These are phyloP conservation scores for Salicornia ramosissima DNA, from an alignment of 148 eudicot species.

Conservation along the genomic window DNA sequence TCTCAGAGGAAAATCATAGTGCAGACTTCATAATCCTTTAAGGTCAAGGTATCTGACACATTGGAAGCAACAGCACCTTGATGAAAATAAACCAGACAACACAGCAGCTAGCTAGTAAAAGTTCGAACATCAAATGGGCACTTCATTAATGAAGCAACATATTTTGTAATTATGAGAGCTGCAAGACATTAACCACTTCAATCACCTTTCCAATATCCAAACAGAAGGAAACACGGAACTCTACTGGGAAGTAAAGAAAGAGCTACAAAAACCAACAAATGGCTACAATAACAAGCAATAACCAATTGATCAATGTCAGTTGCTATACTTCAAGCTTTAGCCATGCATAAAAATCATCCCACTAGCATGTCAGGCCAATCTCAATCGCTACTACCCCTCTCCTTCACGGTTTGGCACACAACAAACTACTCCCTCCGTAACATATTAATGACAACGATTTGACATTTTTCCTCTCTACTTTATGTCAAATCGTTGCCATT, in stretches of 20 bases:
- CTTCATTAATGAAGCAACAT: background rate
- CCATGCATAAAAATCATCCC: background rate
- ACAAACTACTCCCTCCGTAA: no score
- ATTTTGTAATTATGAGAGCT: background rate
- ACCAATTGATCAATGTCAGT: background rate
- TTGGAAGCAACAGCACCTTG: slow-evolving; percentile 1
- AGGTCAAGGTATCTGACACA: background rate
- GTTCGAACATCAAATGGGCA: background rate
- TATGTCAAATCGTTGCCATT: no score
- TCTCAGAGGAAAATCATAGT: background rate
- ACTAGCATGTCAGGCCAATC: background rate
- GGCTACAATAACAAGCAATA: slow-evolving; percentile 6
- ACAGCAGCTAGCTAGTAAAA: background rate
- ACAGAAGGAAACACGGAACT: background rate
- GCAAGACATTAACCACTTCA: background rate
- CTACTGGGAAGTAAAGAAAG: background rate
- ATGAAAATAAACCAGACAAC: background rate
- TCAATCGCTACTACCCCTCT: background rate
- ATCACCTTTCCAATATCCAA: background rate
- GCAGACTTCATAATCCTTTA: background rate
- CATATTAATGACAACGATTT: no score
- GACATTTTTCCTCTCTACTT: no score
- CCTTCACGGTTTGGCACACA: background rate
- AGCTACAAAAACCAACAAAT: background rate
- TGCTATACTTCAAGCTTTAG: background rate